Evolutionary conservation across 208 protist genomes (phyloP).

Genomic region (Trypanosoma brucei): DNA sequence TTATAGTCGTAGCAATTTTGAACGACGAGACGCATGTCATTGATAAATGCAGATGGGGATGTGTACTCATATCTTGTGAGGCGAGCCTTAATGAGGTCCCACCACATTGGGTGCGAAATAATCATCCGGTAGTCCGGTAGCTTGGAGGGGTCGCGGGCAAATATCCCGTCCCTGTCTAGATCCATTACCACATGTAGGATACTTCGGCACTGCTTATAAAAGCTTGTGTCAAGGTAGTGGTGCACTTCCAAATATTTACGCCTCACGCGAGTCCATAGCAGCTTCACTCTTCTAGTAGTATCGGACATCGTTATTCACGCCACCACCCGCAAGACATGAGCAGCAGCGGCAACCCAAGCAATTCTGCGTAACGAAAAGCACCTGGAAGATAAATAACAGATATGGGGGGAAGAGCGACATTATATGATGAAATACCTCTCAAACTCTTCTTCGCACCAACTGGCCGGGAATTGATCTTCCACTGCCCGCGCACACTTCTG

Average conservation of each 20-base stretch:
- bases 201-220: constrained; percentile 56
- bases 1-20: constrained; percentile 85
- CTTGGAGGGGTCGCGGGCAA: constrained; percentile 43
- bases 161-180: constrained; percentile 37
- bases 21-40: constrained; percentile 77
- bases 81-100: constrained; percentile 46
- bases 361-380: neutral
- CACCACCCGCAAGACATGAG: neutral
- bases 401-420: too few species aligned
- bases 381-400: neutral
- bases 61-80: constrained; percentile 66
- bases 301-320: constrained; percentile 10
- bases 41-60: constrained; percentile 49
- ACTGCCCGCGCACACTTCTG: too few species aligned
- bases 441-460: too few species aligned
- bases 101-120: constrained; percentile 63
- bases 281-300: constrained; percentile 7
- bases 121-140: constrained; percentile 46
- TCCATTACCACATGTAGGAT: constrained; percentile 29
- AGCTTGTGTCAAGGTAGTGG: constrained; percentile 45
- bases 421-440: too few species aligned
- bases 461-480: too few species aligned
- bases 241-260: constrained; percentile 47
- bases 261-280: constrained; percentile 48
- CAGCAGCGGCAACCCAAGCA: neutral